Conservation (phyloP, 2,329 filamentous ascomycete species). For the Arthroderma sp. region DNA sequence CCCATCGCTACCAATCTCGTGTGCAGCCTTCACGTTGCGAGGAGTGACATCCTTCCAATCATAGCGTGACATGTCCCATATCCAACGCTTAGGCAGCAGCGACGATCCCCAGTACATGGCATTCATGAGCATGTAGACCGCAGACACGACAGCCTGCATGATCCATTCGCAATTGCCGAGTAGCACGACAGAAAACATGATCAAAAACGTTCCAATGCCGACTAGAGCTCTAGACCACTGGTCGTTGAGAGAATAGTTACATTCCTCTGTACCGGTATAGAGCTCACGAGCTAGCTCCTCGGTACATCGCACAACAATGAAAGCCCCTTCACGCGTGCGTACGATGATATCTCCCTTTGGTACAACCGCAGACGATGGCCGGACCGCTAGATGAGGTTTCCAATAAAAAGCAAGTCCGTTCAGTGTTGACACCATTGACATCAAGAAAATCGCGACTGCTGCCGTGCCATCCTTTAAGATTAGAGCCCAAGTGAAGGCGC, state of each 20-base stretch:
- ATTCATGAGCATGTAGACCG: constrained; percentile 48
- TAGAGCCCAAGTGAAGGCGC: constrained; percentile 16
- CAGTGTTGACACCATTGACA: constrained; percentile 43
- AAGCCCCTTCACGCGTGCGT: constrained; percentile 48
- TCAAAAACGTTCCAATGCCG: constrained; percentile 45
- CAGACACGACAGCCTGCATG: constrained; percentile 48
- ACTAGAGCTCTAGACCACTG: constrained; percentile 44
- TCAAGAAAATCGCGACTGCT: constrained; percentile 40
- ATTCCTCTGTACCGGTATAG: constrained; percentile 50
- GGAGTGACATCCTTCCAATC: constrained; percentile 26
- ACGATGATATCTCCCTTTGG: constrained; percentile 51
- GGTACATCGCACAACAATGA: constrained; percentile 46
- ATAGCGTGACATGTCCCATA: constrained; percentile 50
- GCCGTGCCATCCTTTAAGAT: constrained; percentile 41
- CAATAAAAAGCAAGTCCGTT: constrained; percentile 49
- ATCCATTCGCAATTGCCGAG: constrained; percentile 52
- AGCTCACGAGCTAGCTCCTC: constrained; percentile 53
- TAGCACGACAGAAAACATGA: constrained; percentile 51
- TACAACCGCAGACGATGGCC: constrained; percentile 38
- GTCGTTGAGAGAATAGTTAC: constrained; percentile 42
- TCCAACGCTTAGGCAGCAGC: constrained; percentile 37
- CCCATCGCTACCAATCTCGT: neutral
- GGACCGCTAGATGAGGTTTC: constrained; percentile 44
- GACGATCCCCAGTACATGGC: constrained; percentile 48
- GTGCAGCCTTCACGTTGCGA: constrained; percentile 33